Base-by-base conservation (phyloP, 2,329 filamentous ascomycete genomes). In the Penicillium sp. region DNA sequence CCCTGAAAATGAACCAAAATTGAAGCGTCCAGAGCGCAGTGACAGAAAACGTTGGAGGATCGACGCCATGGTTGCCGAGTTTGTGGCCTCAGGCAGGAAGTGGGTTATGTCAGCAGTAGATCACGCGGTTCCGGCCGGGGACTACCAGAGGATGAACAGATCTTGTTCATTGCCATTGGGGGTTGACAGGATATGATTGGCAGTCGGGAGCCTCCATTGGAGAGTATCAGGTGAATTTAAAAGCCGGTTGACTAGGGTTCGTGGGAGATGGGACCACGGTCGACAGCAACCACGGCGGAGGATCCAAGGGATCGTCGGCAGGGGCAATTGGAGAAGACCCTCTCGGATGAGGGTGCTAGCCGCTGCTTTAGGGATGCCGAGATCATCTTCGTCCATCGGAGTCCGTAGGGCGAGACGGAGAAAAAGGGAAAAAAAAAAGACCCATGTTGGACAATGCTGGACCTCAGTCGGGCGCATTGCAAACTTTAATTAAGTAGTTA, bases 31-130 rank as follows among this genome's bases (percentile, higher is more conserved):
- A 10, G 5, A n/a, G n/a, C n/a, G 12, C 27, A 27, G 37, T 58
- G 59, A 61, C 59, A 60, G 59, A 54, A 60, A 60, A 58, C 60
- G 60, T 53, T 61, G 52, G 42, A 46, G 42, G 60, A 63, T 63
- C 60, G 57, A 55, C 60, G 21, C 26, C 23, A 47, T 49, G 40
- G 45, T 27, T 53, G 36, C 29, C 34, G 26, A 26, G 21, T 13
- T 34, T 13, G 15, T 27, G 26, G 26, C 24, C 24, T 42, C 12
- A 42, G 39, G 39, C 39, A 42, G 3, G n/a, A 17, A n/a, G 6
- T 12, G 9, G 15, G 9, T 17, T 27, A 13, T 27, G 21, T 40
- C 37, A 40, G 13, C 37, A 27, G 34, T 24, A 7, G 39, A 42
- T 42, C 39, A 29, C 37, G 37, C 37, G 37, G 37, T 23, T 4